Evolutionary conservation across 345 rosid genomes (phyloP).

Genomic region (Eucalyptus erythrocorys): DNA sequence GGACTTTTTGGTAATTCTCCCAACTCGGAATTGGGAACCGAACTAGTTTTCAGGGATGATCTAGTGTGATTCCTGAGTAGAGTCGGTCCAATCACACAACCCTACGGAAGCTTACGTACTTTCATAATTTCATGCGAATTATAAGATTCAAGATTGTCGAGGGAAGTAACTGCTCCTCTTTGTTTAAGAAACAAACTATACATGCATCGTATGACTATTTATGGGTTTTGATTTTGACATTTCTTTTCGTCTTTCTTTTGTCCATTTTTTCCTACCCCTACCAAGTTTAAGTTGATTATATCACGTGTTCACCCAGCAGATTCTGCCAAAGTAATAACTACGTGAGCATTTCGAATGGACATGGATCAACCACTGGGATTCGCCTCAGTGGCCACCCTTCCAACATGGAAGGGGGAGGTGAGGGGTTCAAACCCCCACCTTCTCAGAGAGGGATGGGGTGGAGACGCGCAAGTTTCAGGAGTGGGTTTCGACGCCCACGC

Average conservation of each 20-base stretch:
- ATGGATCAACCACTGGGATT: no score
- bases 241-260: neutral
- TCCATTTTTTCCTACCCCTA: neutral
- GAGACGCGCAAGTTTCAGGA: no score
- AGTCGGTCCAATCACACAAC: no score
- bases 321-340: neutral
- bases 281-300: neutral
- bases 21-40: fast-evolving
- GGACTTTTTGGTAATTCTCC: no score
- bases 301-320: neutral
- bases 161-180: neutral
- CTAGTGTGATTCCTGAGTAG: fast-evolving
- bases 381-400: no score
- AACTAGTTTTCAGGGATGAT: fast-evolving
- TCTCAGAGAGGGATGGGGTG: no score
- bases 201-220: neutral
- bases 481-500: no score
- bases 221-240: neutral
- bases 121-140: neutral
- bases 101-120: fast-evolving
- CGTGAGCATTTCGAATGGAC: neutral
- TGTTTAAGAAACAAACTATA: neutral
- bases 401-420: no score
- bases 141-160: neutral
- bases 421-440: no score